phyloP scores from a whole-genome alignment of 2,329 filamentous ascomycete species.

The Trichoderma sp. region DNA sequence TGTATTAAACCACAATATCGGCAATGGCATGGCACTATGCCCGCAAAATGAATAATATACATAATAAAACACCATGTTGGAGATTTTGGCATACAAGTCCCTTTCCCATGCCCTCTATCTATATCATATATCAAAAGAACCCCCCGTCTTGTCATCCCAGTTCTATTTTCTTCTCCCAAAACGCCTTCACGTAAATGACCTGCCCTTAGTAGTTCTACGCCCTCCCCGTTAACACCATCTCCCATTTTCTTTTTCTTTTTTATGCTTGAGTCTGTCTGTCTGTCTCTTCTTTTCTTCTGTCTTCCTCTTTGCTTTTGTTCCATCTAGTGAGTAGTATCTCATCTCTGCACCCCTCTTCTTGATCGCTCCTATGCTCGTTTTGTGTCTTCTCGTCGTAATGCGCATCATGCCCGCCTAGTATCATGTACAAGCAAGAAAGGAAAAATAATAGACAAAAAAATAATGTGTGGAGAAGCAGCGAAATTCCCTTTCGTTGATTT shows the following conservation, averaged over 20 bases:
- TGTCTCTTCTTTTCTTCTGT: not conserved
- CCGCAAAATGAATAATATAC: not conserved
- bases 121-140: slow-evolving; percentile 33
- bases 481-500: not conserved
- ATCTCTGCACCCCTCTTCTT: not conserved
- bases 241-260: slow-evolving; percentile 32
- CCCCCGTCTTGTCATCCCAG: slow-evolving; percentile 33
- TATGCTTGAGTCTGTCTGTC: slow-evolving; percentile 33
- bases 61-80: slow-evolving; percentile 33
- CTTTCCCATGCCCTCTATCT: slow-evolving; percentile 35
- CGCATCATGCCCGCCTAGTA: slow-evolving; percentile 2
- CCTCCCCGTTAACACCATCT: slow-evolving; percentile 29
- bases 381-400: slow-evolving; percentile 20
- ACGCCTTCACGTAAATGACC: slow-evolving; percentile 26
- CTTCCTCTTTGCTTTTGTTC: not conserved
- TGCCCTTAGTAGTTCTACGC: not conserved
- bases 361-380: slow-evolving; percentile 4
- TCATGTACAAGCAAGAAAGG: slow-evolving; percentile 6
- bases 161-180: slow-evolving; percentile 33
- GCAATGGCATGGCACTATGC: not conserved
- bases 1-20: not conserved
- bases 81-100: slow-evolving; percentile 34
- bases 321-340: slow-evolving; percentile 6
- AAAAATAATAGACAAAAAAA: not conserved
- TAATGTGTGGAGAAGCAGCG: not conserved